Evolutionary conservation across 2,329 filamentous ascomycete genomes (phyloP), one percentile per base, ranked within the genome.

Genomic region (Tolypocladium ovalisporum): DNA sequence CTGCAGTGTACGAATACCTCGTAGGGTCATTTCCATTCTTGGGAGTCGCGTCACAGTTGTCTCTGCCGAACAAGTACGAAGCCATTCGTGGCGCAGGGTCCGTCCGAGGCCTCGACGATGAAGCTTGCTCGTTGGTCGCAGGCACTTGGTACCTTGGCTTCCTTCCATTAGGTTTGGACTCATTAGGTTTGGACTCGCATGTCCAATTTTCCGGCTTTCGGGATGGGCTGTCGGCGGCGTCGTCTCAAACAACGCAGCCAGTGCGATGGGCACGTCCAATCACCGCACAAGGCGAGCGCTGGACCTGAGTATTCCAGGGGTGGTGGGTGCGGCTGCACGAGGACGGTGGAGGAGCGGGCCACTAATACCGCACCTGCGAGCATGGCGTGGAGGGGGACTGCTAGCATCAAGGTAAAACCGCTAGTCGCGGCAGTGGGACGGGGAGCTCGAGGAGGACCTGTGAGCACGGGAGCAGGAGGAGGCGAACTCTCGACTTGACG

Each of bases 331-430:
- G 29, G 53, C 53, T 54, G 53, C 53, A 34, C 53, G 53, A 52
- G 47, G 47, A 22, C 47, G 27, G 44, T 47, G 44, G 44, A 29
- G 44, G 42, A 27, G 42, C 24, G 44, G 27, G 27, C 17, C 44
- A 49, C 13, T n/a, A n/a, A n/a, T n/a, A n/a, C n/a, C n/a, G n/a
- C 44, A 8, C 27, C 44, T 10, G 22, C 15, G 44, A n/a, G 35
- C 15, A 19, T 32, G 34, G 52, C 35, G 40, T 54, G 22, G 34
- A 32, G 17, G 7, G 34, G 52, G 37, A 19, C 36, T 42, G 52
- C 52, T 22, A 54, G 53, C 24, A 42, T 27, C 53, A 32, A 54
- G 53, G 53, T 54, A 54, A 54, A 54, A 54, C 53, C 36, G 53
- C 53, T 40, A 40, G 53, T 32, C 7, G 15, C 47, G 47, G 47